phyloP scores from a whole-genome alignment of 345 rosid species.

The Toxicodendron radicans region DNA sequence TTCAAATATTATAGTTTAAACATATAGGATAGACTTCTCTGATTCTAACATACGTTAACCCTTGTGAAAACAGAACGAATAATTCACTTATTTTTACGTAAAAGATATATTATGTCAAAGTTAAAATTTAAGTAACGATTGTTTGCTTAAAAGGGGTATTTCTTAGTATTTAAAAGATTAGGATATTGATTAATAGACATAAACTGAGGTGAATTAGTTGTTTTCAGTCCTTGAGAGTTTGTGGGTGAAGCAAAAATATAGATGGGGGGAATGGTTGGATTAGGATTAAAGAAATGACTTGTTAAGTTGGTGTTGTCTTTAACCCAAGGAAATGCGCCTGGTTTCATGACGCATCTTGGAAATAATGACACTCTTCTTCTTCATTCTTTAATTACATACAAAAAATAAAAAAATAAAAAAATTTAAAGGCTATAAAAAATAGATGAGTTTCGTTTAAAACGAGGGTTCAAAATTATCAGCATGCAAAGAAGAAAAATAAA shows the following conservation, averaged over 20 bases:
- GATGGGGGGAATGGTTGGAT: slow-evolving; percentile 41
- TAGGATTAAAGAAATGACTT: slow-evolving; percentile 46
- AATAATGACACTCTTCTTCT: slow-evolving; percentile 36
- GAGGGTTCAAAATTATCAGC: slow-evolving; percentile 21
- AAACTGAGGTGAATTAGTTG: not conserved
- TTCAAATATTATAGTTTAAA: too few relatives aligned
- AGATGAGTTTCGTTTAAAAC: too few relatives aligned
- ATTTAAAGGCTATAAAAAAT: not conserved
- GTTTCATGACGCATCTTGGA: slow-evolving; percentile 44
- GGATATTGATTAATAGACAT: not conserved
- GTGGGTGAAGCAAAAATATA: slow-evolving; percentile 33
- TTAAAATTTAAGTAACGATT: too few relatives aligned
- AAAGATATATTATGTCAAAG: too few relatives aligned
- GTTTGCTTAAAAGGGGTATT: too few relatives aligned
- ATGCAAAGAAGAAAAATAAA: not conserved
- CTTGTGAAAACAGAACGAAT: too few relatives aligned
- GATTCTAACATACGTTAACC: too few relatives aligned
- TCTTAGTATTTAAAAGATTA: too few relatives aligned
- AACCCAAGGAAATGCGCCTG: slow-evolving; percentile 44
- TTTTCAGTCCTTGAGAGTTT: slow-evolving; percentile 25
- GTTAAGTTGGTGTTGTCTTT: slow-evolving; percentile 39
- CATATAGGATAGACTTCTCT: too few relatives aligned
- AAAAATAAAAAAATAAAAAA: not conserved
- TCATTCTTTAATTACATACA: slow-evolving; percentile 3
- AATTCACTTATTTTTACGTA: too few relatives aligned